Base-by-base conservation (phyloP, 1,284 basidiomycete genomes). In the Crepidotus sp. region DNA sequence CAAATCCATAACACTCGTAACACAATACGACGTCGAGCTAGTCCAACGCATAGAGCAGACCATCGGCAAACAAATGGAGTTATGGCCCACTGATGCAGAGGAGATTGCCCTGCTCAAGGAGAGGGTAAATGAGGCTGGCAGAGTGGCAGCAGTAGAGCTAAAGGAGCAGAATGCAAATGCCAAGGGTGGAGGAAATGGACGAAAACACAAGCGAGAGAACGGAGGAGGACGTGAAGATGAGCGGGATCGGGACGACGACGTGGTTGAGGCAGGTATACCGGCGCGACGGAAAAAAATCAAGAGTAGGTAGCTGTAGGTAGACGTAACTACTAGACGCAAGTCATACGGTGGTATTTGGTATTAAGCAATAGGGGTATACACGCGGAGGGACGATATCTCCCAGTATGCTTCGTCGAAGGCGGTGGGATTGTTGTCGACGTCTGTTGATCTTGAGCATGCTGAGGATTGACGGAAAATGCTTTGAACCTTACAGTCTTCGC, bases 11-110 rank as follows among this genome's bases (percentile, higher is more conserved):
- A 97, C 96, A 9, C 74, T 99, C 17, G 93, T 98, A 9, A 94
- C 95, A 1, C 96, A 99, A 66, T 99, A 98, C 63, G 95, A 99
- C 57, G 93, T 98, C 46, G 96, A 98, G 64, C 75, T 98, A 42
- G 69, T 98, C 9, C 92, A 98, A 61, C 81, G 96, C 7, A 97
- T 98, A 58, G 93, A 97, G 61, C 73, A 77, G 17, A 92, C 95
- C 4, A 84, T 89, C 24, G 93, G 80, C 24, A 94, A 96, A 66
- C 91, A 94, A 64, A 87, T 98, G 80, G 83, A 83, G 26, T 70
- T 89, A 22, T 98, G 92, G 74, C 82, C 90, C 3, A 85, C 84
- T 2, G 92, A 96, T 59, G 80, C 87, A 54, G 91, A 98, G 58
- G 92, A 93, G 53, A 80, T 98, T 11, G 84, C 87, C 37, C 67